Evolutionary conservation across 2,329 filamentous ascomycete genomes (phyloP), one percentile per base, ranked within the genome.

Genomic region (Furcasterigmium furcatum): DNA sequence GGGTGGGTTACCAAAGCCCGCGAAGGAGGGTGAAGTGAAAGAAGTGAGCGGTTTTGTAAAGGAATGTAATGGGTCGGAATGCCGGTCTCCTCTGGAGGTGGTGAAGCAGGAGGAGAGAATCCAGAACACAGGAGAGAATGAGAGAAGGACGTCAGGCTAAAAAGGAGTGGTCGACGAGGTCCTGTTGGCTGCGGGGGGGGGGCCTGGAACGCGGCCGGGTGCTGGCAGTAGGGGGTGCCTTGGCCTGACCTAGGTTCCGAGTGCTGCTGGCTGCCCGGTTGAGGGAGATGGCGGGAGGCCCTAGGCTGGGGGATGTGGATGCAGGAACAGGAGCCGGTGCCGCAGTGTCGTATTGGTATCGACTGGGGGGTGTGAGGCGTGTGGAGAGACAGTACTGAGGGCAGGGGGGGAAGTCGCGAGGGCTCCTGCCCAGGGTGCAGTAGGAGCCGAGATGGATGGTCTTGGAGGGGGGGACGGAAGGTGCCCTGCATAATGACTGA

Each of bases 21-120:
- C n/a, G 47, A 35, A 48, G 44, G 34, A 44, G 43, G 24, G 38
- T 44, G 46, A 48, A 39, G 39, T 44, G 41, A 24, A 44, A 36
- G 35, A 43, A 43, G 21, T 9, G 34, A 36, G 41, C 32, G 41
- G 41, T 38, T 36, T 36, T 30, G 30, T 29, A 34, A 43, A 43
- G 41, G 41, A 43, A 38, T 43, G 41, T 25, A 43, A 20, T 43
- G 41, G 41, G 41, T 43, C 41, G 41, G 41, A 43, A 35, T 18
- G 35, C 22, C 34, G 40, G 27, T 42, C 34, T 39, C 32, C 30
- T 38, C 45, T 38, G 45, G 45, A 47, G 19, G 30, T 39, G 39
- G 35, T 21, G 42, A 47, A 47, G 34, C 34, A 48, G 30, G 14
- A 41, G 38, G 24, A 45, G 45, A 45, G 29, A 41, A 27, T 24